Percentiles rank a stretch among this genome's conserved stretches.
phyloP scores from a whole-genome alignment of 2,329 filamentous ascomycete genomes.

The Aureobasidium sp. region DNA sequence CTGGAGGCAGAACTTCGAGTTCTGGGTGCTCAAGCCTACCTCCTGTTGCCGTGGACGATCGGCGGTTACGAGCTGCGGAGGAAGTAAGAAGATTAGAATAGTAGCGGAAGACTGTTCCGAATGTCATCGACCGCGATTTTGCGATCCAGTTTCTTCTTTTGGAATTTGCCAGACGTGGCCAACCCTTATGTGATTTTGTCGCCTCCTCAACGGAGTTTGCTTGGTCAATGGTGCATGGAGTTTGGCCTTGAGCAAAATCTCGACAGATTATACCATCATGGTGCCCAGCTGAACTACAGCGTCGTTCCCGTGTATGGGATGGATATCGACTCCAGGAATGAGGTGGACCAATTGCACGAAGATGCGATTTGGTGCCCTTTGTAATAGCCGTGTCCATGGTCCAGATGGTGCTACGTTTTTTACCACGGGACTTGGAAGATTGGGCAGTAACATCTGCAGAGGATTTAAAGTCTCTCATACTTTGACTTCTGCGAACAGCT shows the following conservation, averaged over 20 bases:
- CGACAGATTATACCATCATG: conserved; percentile 31
- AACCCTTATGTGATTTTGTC: not conserved
- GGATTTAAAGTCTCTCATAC: conserved; percentile 1
- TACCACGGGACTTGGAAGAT: not conserved
- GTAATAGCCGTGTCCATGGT: not conserved
- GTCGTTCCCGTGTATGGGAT: conserved; percentile 35
- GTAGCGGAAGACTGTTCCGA: conserved; percentile 31
- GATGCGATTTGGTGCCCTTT: not conserved
- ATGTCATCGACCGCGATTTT: conserved; percentile 11
- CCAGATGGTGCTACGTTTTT: conserved; percentile 3
- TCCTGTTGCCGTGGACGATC: conserved; percentile 33
- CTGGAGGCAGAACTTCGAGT: conserved; percentile 36
- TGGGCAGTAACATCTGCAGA: not conserved
- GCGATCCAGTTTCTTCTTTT: conserved; percentile 10
- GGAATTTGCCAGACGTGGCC: not conserved
- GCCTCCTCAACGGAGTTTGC: not conserved
- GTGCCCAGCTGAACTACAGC: conserved; percentile 31
- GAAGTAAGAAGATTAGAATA: conserved; percentile 37
- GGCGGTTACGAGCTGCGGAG: conserved; percentile 35
- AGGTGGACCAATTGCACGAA: conserved; percentile 18
- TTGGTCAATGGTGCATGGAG: not conserved
- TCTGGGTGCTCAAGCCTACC: conserved; percentile 38
- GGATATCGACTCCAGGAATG: conserved; percentile 38
- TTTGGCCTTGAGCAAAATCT: conserved; percentile 27
- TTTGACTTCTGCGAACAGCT: not conserved